Evolutionary conservation across 805 yeast species (phyloP), one percentile per base, ranked within the genome.

Genomic region (Cyberlindnera misumaiensis): DNA sequence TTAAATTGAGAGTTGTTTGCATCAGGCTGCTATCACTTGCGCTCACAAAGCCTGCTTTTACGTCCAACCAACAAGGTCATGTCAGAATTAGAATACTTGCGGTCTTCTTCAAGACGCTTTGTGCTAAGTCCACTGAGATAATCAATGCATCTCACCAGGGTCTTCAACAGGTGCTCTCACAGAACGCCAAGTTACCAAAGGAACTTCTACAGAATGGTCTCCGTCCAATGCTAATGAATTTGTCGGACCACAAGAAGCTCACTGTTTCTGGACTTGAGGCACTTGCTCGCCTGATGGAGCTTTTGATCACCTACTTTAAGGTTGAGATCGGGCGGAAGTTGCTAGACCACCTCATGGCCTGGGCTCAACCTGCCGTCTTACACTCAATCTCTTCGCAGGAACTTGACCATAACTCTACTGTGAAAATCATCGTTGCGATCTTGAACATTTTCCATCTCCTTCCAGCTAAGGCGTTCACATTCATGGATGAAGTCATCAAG

Each of bases 311-410:
- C 4, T 90, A 93, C 53, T 93, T 93, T 69, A 83, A 94, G 57
- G 97, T 94, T 14, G 99, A 93, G 58, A 90, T 93, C 48, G 99
- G 99, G 25, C 74, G 88, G 35, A 93, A 93, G 52, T 64, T 93
- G 36, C 70, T 94, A 25, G 97, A 93, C 55, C 98, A 93, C 60
- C 67, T 93, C 47, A 83, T 81, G 74, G 96, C 97, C 0, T 89
- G 96, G 95, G 95, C 97, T 0, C 89, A 85, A 51, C 86, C 93
- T 3, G 74, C 75, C 22, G 75, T 84, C 1, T 60, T 94, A 29
- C 78, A 87, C 40, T 76, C 79, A 45, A 73, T 85, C 31, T 80
- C 96, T 1, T 80, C 81, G 5, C 86, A 81, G 48, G 95, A 84
- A 42, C 71, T 94, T 40, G 82, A 76, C 25, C 81, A 77, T 47